Evolutionary conservation across 208 protist genomes (phyloP).

Genomic region (Trypanosoma melophagium): DNA sequence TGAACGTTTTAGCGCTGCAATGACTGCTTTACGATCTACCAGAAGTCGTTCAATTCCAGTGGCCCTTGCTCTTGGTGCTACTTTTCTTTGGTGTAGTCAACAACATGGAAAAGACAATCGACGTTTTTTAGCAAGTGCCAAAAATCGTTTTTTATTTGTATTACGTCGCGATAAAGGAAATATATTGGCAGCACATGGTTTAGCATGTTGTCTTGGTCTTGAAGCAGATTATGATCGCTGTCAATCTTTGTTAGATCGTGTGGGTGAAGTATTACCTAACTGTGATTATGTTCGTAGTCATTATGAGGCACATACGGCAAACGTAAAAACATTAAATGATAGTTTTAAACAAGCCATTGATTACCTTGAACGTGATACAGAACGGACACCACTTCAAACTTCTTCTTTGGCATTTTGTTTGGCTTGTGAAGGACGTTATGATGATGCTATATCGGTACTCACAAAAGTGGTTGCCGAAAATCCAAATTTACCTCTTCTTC

Average conservation of each 20-base stretch:
- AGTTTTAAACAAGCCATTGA: constrained; percentile 80
- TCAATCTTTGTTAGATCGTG: constrained; percentile 69
- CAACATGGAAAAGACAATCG: constrained; percentile 46
- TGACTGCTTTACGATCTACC: constrained; percentile 42
- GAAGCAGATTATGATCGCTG: constrained; percentile 56
- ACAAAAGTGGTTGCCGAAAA: constrained; percentile 24
- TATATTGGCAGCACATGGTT: constrained; percentile 76
- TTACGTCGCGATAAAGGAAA: constrained; percentile 67
- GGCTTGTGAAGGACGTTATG: constrained; percentile 49
- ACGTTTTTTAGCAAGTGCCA: constrained; percentile 43
- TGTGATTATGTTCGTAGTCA: constrained; percentile 42
- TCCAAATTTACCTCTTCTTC: constrained; percentile 48
- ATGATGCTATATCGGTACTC: constrained; percentile 61
- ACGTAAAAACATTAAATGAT: constrained; percentile 71
- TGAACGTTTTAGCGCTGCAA: constrained; percentile 38
- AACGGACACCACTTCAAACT: constrained; percentile 55
- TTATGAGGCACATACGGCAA: constrained; percentile 65
- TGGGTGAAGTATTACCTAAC: constrained; percentile 73
- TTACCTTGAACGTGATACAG: constrained; percentile 43
- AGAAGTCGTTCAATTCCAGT: constrained; percentile 41
- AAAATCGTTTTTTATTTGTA: constrained; percentile 56
- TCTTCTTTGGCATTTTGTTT: constrained; percentile 76
- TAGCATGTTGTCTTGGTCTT: constrained; percentile 80
- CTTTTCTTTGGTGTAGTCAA: constrained; percentile 69
- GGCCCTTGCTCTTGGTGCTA: constrained; percentile 57